Conservation (phyloP, 148 eudicot genomes). For the Euryodendron excelsum region DNA sequence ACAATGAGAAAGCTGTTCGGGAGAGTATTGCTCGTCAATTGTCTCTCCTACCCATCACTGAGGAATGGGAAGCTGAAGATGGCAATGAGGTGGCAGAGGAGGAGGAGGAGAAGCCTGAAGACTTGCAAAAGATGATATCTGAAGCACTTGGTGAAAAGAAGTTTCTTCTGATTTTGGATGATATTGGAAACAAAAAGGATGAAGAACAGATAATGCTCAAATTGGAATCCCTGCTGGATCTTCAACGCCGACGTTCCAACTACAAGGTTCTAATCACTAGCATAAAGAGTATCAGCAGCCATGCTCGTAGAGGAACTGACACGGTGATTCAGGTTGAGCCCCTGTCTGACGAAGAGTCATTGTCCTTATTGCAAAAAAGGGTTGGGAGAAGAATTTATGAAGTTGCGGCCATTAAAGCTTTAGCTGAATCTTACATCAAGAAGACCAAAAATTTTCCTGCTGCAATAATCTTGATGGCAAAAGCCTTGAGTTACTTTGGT, state of each 20-base stretch:
- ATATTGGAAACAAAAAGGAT: not conserved
- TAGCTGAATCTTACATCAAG: constrained; percentile 7
- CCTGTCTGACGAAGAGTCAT: constrained; percentile 4
- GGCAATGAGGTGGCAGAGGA: not conserved
- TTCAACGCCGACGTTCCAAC: not conserved
- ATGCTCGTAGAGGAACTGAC: too few species aligned
- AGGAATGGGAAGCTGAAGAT: not conserved
- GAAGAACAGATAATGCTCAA: not conserved
- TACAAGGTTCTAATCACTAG: not conserved
- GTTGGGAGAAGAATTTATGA: not conserved
- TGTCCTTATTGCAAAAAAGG: not conserved
- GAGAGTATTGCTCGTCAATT: not conserved
- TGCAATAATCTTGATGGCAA: constrained; percentile 20
- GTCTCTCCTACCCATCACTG: not conserved
- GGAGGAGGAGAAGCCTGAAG: not conserved
- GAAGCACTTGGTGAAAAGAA: not conserved
- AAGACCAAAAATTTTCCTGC: constrained; percentile 5
- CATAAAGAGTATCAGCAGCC: too few species aligned
- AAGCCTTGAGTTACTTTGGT: constrained; percentile 13
- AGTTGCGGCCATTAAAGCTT: not conserved
- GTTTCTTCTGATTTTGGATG: constrained; percentile 2
- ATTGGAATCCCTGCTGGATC: not conserved
- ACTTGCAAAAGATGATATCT: not conserved
- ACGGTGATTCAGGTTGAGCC: not conserved
- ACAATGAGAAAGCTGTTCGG: not conserved